phyloP scores from a whole-genome alignment of 805 yeast genomes.

The Metschnikowia santaceciliae region DNA sequence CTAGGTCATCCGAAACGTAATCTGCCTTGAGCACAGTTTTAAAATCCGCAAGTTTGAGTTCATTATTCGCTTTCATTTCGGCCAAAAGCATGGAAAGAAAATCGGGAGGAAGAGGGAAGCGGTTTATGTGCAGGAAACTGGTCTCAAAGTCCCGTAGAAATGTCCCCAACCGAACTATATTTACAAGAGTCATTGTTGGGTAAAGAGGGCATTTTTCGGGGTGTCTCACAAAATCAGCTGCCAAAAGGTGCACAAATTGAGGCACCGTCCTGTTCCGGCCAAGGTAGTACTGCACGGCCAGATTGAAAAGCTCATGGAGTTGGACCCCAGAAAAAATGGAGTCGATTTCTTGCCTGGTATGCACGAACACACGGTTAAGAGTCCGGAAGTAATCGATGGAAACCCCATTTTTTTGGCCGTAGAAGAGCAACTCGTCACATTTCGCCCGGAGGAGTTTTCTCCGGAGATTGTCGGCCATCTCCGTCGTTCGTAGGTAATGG shows the following conservation, averaged over 20 bases:
- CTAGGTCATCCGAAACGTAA: slow-evolving; percentile 22
- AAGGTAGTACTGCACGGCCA: slow-evolving; percentile 13
- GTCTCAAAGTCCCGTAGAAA: slow-evolving; percentile 6
- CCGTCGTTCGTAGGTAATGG: slow-evolving; percentile 27
- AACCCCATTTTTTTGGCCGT: slow-evolving; percentile 5
- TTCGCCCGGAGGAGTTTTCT: slow-evolving; percentile 18
- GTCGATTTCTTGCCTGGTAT: slow-evolving; percentile 10
- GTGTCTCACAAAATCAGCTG: slow-evolving; percentile 17
- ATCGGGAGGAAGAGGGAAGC: slow-evolving; percentile 11
- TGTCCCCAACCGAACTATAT: slow-evolving; percentile 28
- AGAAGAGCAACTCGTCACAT: slow-evolving; percentile 16
- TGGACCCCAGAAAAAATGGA: slow-evolving; percentile 9
- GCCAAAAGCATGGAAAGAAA: slow-evolving; percentile 18
- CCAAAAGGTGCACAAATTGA: slow-evolving; percentile 25
- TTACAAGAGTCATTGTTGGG: slow-evolving; percentile 21
- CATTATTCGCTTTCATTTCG: slow-evolving; percentile 7
- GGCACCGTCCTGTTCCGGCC: slow-evolving; percentile 18
- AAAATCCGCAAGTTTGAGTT: slow-evolving; percentile 14
- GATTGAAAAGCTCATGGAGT: slow-evolving; percentile 17
- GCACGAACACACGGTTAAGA: slow-evolving; percentile 20
- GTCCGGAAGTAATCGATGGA: slow-evolving; percentile 15
- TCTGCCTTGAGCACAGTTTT: slow-evolving; percentile 12
- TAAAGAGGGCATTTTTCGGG: slow-evolving; percentile 1
- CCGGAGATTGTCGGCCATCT: slow-evolving; percentile 20
- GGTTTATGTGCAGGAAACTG: slow-evolving; percentile 9